phyloP scores from a whole-genome alignment of 345 rosid species.

The Anastatica hierochuntica region DNA sequence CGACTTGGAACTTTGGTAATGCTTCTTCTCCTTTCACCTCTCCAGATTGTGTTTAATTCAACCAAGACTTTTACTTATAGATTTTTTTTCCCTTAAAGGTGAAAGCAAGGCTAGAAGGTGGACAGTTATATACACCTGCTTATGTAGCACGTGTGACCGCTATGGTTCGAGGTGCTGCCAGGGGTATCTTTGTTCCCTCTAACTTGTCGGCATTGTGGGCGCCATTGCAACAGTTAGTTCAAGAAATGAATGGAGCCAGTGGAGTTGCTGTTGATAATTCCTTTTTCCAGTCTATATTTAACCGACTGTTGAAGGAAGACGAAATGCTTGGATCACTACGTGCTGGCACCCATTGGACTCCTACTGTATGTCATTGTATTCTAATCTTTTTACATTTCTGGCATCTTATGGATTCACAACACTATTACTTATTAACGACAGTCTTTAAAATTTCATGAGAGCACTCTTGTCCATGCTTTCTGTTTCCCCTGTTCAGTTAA shows the following conservation, averaged over 20 bases:
- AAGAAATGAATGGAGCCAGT: slow-evolving; percentile 79
- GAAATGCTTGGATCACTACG: slow-evolving; percentile 91
- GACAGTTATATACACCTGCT: slow-evolving; percentile 88
- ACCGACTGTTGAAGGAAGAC: slow-evolving; percentile 65
- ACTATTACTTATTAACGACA: neutral
- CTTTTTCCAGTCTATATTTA: slow-evolving; percentile 79
- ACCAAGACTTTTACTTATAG: too few relatives aligned
- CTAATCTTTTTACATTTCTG: slow-evolving; percentile 3
- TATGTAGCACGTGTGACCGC: slow-evolving; percentile 89
- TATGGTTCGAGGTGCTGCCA: slow-evolving; percentile 90
- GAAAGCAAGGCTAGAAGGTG: slow-evolving; percentile 97
- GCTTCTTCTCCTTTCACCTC: slow-evolving; percentile 23
- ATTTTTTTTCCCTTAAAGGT: too few relatives aligned
- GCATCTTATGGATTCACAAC: neutral
- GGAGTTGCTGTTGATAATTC: slow-evolving; percentile 76
- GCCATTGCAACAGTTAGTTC: slow-evolving; percentile 71
- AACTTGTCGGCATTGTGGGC: slow-evolving; percentile 69
- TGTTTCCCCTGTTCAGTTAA: slow-evolving; percentile 5
- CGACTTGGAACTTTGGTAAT: slow-evolving; percentile 84
- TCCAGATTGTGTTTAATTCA: neutral
- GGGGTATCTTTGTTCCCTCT: slow-evolving; percentile 82
- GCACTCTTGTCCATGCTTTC: slow-evolving; percentile 1
- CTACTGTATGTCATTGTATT: slow-evolving; percentile 50
- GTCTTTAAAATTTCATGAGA: neutral
- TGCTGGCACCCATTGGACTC: slow-evolving; percentile 97